These are phyloP conservation scores for Tylopilus orsonianus DNA, from an alignment of 1,284 basidiomycete species.

Conservation along the genomic window DNA sequence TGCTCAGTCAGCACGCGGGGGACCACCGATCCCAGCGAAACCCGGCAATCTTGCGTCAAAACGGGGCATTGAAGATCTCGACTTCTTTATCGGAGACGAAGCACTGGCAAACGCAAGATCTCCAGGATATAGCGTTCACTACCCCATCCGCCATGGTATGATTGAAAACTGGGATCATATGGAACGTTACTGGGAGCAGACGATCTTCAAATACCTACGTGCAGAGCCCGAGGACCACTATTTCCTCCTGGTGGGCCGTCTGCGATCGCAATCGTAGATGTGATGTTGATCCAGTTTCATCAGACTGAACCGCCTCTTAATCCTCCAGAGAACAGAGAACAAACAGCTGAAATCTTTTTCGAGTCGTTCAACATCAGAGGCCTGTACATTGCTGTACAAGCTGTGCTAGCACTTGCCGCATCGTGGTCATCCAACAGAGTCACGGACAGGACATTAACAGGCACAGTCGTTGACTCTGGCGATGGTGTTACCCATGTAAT, in stretches of 20 bases:
- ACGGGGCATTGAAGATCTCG: slow-evolving; percentile 97
- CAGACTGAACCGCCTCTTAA: slow-evolving; percentile 99
- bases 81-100: slow-evolving; percentile 99
- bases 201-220: slow-evolving; percentile 99
- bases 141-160: slow-evolving; percentile 97
- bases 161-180: slow-evolving; percentile 99
- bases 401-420: slow-evolving; percentile 97
- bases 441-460: slow-evolving; percentile 90
- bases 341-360: slow-evolving; percentile 99
- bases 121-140: slow-evolving; percentile 89
- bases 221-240: slow-evolving; percentile 99
- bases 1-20: slow-evolving; percentile 56
- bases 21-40: slow-evolving; percentile 79
- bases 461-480: slow-evolving; percentile 98
- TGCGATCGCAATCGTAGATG: neutral
- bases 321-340: slow-evolving; percentile 97
- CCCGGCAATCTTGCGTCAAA: slow-evolving; percentile 94
- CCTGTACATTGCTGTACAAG: slow-evolving; percentile 98
- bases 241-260: slow-evolving; percentile 82
- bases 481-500: slow-evolving; percentile 99
- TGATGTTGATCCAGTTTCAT: slow-evolving; percentile 5
- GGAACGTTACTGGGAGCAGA: slow-evolving; percentile 99
- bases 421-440: slow-evolving; percentile 96
- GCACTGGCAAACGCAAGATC: slow-evolving; percentile 93
- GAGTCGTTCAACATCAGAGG: slow-evolving; percentile 99